phyloP scores from a whole-genome alignment of 2,329 filamentous ascomycete genomes.

The Xylaria sp. region DNA sequence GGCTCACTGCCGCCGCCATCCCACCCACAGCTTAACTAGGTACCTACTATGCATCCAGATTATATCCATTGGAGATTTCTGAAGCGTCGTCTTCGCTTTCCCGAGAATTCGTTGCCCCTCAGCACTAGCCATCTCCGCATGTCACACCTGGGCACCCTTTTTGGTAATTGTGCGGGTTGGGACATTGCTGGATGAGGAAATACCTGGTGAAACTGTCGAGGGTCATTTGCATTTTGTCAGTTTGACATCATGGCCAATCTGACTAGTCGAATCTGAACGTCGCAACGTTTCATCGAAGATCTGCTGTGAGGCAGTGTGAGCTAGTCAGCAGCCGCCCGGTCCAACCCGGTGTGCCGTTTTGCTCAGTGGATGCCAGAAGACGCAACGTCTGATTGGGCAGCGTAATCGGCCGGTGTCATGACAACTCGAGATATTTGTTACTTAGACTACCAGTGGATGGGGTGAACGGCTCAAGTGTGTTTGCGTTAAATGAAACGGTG shows the following conservation, averaged over 20 bases:
- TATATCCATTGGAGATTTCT: neutral
- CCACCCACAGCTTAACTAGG: neutral
- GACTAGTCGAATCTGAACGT: conserved; percentile 23
- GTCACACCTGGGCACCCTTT: conserved; percentile 7
- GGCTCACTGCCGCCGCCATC: no score
- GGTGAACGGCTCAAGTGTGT: conserved; percentile 2
- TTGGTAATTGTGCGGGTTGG: neutral
- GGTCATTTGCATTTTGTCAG: neutral
- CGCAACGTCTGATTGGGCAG: neutral
- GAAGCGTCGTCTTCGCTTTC: neutral
- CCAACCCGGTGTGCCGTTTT: conserved; percentile 11
- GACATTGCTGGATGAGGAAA: neutral
- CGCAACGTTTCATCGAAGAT: conserved; percentile 32
- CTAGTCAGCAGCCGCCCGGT: neutral
- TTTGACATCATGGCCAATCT: conserved; percentile 27
- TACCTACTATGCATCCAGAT: no score
- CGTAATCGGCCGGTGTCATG: neutral
- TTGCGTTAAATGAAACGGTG: conserved; percentile 2
- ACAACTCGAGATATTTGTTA: neutral
- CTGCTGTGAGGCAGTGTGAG: no score
- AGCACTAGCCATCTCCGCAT: conserved; percentile 17
- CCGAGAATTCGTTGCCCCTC: conserved; percentile 1
- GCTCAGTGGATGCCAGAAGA: neutral
- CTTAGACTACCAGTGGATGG: no score
- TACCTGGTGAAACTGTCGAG: conserved; percentile 5